Conservation (phyloP, 352 stramenopile genomes). For the Globisporangium iwayamae region DNA sequence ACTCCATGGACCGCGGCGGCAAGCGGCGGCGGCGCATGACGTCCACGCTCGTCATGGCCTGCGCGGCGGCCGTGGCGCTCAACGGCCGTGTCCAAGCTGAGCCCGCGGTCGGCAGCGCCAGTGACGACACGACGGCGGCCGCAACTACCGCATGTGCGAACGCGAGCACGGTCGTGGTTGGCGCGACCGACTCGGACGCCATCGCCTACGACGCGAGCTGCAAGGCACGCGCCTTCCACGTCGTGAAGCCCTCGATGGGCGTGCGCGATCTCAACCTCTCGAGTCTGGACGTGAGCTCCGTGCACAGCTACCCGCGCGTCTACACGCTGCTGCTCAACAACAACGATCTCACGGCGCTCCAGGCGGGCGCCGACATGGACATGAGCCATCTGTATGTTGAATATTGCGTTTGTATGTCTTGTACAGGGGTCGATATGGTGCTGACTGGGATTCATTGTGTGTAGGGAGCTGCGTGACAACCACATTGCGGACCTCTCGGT, state of each 20-base stretch:
- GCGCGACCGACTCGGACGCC: slow-evolving; percentile 30
- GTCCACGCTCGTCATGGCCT: background rate
- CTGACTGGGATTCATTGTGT: background rate
- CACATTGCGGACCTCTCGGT: slow-evolving; percentile 11
- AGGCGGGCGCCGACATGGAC: background rate
- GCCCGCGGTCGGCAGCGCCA: background rate
- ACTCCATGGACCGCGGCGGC: background rate
- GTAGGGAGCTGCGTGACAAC: slow-evolving; percentile 11
- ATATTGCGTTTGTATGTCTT: background rate
- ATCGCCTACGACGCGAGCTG: slow-evolving; percentile 55
- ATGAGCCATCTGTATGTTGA: slow-evolving; percentile 4
- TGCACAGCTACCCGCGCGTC: slow-evolving; percentile 49
- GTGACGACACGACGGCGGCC: slow-evolving; percentile 17
- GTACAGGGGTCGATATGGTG: background rate
- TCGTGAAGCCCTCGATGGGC: slow-evolving; percentile 25
- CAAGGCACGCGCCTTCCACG: slow-evolving; percentile 36
- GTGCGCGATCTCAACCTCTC: slow-evolving; percentile 64
- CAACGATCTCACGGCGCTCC: slow-evolving; percentile 2
- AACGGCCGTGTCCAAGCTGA: background rate
- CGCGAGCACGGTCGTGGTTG: slow-evolving; percentile 41
- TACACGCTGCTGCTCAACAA: slow-evolving; percentile 18
- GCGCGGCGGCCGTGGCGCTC: background rate
- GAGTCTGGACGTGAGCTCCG: slow-evolving; percentile 41
- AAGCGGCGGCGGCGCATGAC: background rate
- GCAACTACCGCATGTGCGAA: slow-evolving; percentile 23